Percentiles rank a stretch among this genome's conserved stretches.
These are phyloP conservation scores for Laguncularia racemosa DNA, from an alignment of 345 rosid genomes.

Conservation along the genomic window DNA sequence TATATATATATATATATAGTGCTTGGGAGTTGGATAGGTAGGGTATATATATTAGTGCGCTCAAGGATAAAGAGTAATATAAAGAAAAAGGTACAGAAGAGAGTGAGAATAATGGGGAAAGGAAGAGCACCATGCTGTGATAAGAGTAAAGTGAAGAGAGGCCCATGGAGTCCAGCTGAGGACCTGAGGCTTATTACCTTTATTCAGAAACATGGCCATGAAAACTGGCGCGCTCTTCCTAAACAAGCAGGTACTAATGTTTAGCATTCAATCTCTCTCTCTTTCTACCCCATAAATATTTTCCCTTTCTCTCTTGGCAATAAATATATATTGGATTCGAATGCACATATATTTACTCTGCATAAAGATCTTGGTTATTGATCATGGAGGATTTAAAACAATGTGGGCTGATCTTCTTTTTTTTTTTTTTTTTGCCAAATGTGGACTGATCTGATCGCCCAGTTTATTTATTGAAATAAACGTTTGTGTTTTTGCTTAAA, in stretches of 20 bases:
- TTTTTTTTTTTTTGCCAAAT: no score
- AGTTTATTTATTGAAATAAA: no score
- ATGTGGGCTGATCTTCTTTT: not conserved
- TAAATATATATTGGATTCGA: no score
- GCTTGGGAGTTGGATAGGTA: no score
- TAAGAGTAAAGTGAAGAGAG: slow-evolving; percentile 78
- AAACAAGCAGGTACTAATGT: slow-evolving; percentile 62
- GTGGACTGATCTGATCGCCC: no score
- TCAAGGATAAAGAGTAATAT: not conserved
- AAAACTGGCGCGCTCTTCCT: slow-evolving; percentile 92
- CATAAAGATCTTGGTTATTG: not conserved
- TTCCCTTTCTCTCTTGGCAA: not conserved
- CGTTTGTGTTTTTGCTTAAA: no score
- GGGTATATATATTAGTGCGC: not conserved
- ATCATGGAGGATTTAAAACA: not conserved
- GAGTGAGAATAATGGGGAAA: slow-evolving; percentile 42
- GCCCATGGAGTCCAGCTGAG: slow-evolving; percentile 93
- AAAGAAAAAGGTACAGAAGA: not conserved
- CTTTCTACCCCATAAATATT: not conserved
- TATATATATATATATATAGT: not conserved
- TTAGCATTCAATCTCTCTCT: slow-evolving; percentile 3
- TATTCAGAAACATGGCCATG: slow-evolving; percentile 79
- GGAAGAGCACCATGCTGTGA: slow-evolving; percentile 95
- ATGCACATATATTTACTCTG: no score
- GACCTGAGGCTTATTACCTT: slow-evolving; percentile 74